Base-by-base conservation (phyloP, 2,329 filamentous ascomycete genomes). In the Ceratocystiopsis minuta region DNA sequence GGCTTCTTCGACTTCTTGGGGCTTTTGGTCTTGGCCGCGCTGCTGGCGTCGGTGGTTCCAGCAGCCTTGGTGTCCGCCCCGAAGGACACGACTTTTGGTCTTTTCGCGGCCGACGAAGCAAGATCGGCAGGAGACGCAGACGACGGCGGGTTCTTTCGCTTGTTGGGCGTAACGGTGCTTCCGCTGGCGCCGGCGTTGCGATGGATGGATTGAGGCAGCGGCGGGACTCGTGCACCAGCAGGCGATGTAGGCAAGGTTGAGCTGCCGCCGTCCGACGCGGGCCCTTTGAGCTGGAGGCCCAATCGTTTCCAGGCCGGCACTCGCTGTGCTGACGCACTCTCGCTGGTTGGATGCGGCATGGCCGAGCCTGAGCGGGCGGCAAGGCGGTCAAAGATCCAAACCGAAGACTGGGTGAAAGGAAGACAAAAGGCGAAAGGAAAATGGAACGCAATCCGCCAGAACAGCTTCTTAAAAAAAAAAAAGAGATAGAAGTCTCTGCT, bases 281-380 rank as follows among this genome's bases (percentile, higher is more conserved):
- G 55, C 45, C 53, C 57, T 58, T 74, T 75, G 59, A 74, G 70
- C 63, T 73, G 73, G 55, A 75, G 66, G 58, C 72, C 71, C 64
- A 74, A 66, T 63, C 68, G 66, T 55, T 75, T 75, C 70, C 71
- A 75, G 48, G 70, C 70, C 44, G 71, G 70, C 47, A 68, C 60
- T 51, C 61, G 62, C 55, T 63, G 62, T 47, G 59, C 53, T 58
- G 61, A 59, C 59, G 62, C 58, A 53, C 54, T 56, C 51, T 57
- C 57, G 51, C 54, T 56, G 53, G 61, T 55, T 46, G 54, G 51
- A 50, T 61, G 62, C 50, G 58, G 62, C 61, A 67, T 66, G 55
- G 51, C 58, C 51, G 50, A 10, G 24, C 24, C 24, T 28, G 9
- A 10, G 24, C 24, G 24, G 24, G 24, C 24, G 28, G 35, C 36